A percentile compares a stretch with the other conserved stretches of the same genome.
These are phyloP conservation scores for Torulaspora indica DNA, from an alignment of 805 yeast species.

Conservation along the genomic window DNA sequence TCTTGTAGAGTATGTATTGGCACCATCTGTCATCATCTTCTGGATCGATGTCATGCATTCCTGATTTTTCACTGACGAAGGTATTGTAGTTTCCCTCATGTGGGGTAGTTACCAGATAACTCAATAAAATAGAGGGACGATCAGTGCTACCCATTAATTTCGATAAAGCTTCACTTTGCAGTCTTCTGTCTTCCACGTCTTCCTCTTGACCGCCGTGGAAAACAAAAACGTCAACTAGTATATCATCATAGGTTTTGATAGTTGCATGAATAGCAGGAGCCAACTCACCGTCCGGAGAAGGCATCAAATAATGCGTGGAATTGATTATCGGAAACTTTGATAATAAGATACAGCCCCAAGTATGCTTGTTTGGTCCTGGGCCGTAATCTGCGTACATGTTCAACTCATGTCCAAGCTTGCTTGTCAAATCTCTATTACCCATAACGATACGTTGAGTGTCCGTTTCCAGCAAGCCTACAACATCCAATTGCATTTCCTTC, in stretches of 20 bases:
- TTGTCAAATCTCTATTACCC: slow-evolving; percentile 94
- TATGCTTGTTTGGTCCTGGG: slow-evolving; percentile 96
- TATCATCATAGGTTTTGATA: slow-evolving; percentile 78
- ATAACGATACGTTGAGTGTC: slow-evolving; percentile 92
- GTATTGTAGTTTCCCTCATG: slow-evolving; percentile 86
- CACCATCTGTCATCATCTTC: slow-evolving; percentile 98
- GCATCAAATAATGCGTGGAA: slow-evolving; percentile 86
- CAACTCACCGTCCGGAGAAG: slow-evolving; percentile 95
- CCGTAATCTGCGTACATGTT: slow-evolving; percentile 96
- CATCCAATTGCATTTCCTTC: slow-evolving; percentile 81
- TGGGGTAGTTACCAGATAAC: slow-evolving; percentile 88
- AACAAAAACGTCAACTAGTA: slow-evolving; percentile 80
- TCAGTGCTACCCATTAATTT: slow-evolving; percentile 76
- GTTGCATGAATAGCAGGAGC: slow-evolving; percentile 99
- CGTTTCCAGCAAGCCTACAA: slow-evolving; percentile 83
- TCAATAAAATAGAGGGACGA: slow-evolving; percentile 79
- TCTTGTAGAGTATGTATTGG: slow-evolving; percentile 87
- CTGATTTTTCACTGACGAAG: slow-evolving; percentile 74
- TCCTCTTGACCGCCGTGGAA: slow-evolving; percentile 99
- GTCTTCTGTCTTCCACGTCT: slow-evolving; percentile 86
- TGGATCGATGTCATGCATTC: slow-evolving; percentile 92
- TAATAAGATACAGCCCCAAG: slow-evolving; percentile 93
- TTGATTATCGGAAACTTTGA: slow-evolving; percentile 91
- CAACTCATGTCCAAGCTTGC: slow-evolving; percentile 82
- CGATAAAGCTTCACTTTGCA: slow-evolving; percentile 73